Base-by-base conservation (phyloP, 371 early-diverging fungal species). In the Dinochytrium kinnereticum region DNA sequence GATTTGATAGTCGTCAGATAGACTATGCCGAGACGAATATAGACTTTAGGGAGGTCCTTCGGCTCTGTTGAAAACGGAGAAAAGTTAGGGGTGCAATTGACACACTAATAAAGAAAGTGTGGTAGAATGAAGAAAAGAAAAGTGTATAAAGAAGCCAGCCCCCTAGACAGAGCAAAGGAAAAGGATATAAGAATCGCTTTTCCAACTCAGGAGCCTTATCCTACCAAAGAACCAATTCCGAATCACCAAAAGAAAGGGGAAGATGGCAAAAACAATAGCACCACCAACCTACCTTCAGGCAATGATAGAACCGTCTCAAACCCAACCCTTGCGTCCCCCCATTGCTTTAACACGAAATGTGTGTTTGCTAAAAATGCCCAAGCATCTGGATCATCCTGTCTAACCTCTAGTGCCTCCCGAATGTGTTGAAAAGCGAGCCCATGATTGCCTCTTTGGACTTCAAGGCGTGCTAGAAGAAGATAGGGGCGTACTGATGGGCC, bases 261-360 rank as follows among this genome's bases (percentile, higher is more conserved):
- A n/a, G n/a, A n/a, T n/a, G n/a, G n/a, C n/a, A n/a, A n/a, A n/a
- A n/a, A n/a, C n/a, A n/a, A n/a, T n/a, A n/a, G n/a, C n/a, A n/a
- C n/a, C n/a, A n/a, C n/a, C n/a, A n/a, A 7, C 73, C 50, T 78
- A 80, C 83, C 84, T 57, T 77, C 68, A 1, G 78, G 74, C 65
- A 84, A 51, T 3, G 87, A 78, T 17, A 84, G 50, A 24, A 84
- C 85, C 0, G 83, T 86, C 76, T 86, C 87, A 74, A 82, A 86
- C 2, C 80, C 69, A 0, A n/a, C 21, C 59, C 76, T 59, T 0
- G 87, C 84, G 19, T 81, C 80, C 33, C 73, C 68, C 76, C 75
- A 84, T 34, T 65, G 40, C 39, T 75, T 71, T 64, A 80, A 81
- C 34, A 80, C 50, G 68, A 68, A 85, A 21, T 85, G 82, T 19